These are phyloP conservation scores for Geosmithia morbida DNA, from an alignment of 2,329 filamentous ascomycete species.

Conservation along the genomic window DNA sequence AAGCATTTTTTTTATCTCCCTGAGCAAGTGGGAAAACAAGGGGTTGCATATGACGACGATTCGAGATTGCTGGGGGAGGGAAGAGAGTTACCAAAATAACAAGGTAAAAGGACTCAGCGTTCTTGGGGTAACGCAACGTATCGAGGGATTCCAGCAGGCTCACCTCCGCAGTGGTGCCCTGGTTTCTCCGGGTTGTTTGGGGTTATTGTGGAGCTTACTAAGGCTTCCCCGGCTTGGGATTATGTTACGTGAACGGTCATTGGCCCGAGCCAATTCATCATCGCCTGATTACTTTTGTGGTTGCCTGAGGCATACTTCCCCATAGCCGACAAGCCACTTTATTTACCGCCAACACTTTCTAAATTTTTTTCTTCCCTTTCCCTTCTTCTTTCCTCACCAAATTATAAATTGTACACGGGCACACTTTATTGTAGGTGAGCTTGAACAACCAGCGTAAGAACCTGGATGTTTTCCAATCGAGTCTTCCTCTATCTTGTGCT, in stretches of 20 bases:
- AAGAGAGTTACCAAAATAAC: slow-evolving; percentile 6
- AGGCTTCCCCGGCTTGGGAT: slow-evolving; percentile 14
- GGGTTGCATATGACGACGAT: slow-evolving; percentile 17
- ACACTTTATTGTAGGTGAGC: slow-evolving; percentile 61
- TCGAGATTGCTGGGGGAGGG: slow-evolving; percentile 4
- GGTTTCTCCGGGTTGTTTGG: slow-evolving; percentile 1
- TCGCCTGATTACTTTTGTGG: neutral
- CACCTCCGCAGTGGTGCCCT: slow-evolving; percentile 7
- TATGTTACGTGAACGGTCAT: slow-evolving; percentile 29
- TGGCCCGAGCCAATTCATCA: slow-evolving; percentile 12
- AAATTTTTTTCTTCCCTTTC: slow-evolving; percentile 1
- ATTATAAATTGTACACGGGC: slow-evolving; percentile 51
- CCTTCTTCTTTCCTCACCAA: slow-evolving; percentile 20
- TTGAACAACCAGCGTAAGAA: slow-evolving; percentile 28
- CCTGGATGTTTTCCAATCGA: slow-evolving; percentile 32
- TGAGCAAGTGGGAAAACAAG: slow-evolving; percentile 30
- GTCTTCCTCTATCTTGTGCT: slow-evolving; percentile 62
- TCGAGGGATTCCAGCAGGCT: slow-evolving; percentile 13
- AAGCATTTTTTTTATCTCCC: slow-evolving; percentile 43
- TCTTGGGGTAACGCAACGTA: slow-evolving; percentile 12
- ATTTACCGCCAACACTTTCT: neutral
- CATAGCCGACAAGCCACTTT: neutral
- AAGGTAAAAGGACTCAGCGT: slow-evolving; percentile 18
- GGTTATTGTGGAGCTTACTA: slow-evolving; percentile 21
- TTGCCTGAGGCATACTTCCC: slow-evolving; percentile 20